Conservation (phyloP, 192 early-diverging fungal genomes). For the Podila epicladia region DNA sequence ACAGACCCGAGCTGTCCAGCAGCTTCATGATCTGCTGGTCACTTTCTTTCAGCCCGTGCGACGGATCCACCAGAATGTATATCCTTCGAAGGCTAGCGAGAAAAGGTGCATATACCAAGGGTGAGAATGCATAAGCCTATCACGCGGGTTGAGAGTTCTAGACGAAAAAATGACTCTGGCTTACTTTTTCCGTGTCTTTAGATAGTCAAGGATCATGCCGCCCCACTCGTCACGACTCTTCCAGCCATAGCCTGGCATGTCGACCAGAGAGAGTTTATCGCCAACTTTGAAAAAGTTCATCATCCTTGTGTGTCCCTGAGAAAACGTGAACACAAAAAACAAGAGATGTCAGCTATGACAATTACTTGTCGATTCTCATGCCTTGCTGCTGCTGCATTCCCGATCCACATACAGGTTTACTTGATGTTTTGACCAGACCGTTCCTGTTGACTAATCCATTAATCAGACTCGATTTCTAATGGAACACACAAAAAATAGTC, state of each 20-base stretch:
- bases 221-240: conserved; percentile 64
- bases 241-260: conserved; percentile 69
- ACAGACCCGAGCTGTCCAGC: conserved; percentile 50
- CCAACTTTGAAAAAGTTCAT: conserved; percentile 65
- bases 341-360: too few relatives aligned
- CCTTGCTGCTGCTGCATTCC: not conserved
- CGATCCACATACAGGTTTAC: conserved; percentile 56
- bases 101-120: not conserved
- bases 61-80: conserved; percentile 59
- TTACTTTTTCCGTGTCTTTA: conserved; percentile 55
- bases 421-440: conserved; percentile 61
- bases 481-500: too few relatives aligned
- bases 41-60: conserved; percentile 57
- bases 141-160: not conserved
- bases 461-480: conserved; percentile 61
- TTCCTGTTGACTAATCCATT: conserved; percentile 59
- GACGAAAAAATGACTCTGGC: not conserved
- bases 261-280: conserved; percentile 55
- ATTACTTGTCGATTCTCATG: not conserved
- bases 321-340: too few relatives aligned
- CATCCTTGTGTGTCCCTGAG: conserved; percentile 61
- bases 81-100: conserved; percentile 50
- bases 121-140: not conserved
- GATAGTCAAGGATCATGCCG: conserved; percentile 56
- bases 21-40: conserved; percentile 55